Evolutionary conservation across 345 rosid species (phyloP), one percentile per base, ranked within the genome.

Genomic region (Dovyalis caffra): DNA sequence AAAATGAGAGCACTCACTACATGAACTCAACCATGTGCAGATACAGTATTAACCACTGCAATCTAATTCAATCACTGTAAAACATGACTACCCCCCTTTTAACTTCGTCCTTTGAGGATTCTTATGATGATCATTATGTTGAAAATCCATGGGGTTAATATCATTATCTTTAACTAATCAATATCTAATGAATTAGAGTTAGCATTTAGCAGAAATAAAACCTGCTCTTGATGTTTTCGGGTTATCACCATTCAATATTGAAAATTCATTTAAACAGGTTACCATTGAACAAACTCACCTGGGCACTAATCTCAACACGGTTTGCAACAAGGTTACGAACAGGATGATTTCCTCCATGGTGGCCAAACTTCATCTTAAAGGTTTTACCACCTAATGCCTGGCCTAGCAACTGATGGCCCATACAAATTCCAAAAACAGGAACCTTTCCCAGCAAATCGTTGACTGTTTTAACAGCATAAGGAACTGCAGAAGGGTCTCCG

Each of bases 271-370:
- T 21, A 20, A 35, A n/a, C 69, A 37, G 47, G n/a, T 62, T 21
- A 37, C 11, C n/a, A 28, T 12, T 23, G 38, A 37, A 65, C 11
- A 62, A 28, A 38, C 73, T 75, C 63, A 91, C 99, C 96, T 95
- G 98, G 68, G 97, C 88, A 80, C 98, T 95, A 70, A 95, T 93
- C 90, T 95, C 95, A 67, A 95, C 97, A n/a, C 83, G 84, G 37
- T 90, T 87, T 72, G 80, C 89, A 28, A 75, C 88, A 75, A 89
- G 70, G 73, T 93, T 91, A 66, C 87, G 83, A 70, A 95, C 98
- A 0, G 98, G 98, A 81, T 93, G 99, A 74, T 95, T 95, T 38
- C 98, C 98, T 79, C 98, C 97, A 82, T 93, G 99, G 85, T 93
- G 99, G 38, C 97, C 97, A 81, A 95, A 95, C 86, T 95, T 95